Conservation (phyloP, 352 stramenopile species). For the Phytophthora cactorum region DNA sequence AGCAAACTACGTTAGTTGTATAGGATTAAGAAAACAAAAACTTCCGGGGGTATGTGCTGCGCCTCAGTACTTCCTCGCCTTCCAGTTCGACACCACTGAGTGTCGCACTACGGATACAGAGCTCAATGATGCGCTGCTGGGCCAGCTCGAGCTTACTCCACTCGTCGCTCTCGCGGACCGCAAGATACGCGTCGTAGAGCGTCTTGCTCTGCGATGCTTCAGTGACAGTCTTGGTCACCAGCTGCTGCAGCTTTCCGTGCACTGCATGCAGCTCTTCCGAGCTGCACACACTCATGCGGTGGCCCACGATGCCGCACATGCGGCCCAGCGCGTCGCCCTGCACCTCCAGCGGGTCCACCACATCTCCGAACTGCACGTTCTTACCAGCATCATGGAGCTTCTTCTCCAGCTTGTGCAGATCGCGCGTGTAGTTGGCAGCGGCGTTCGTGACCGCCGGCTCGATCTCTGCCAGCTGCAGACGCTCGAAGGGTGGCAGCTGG, state of each 20-base stretch:
- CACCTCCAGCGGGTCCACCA: slow-evolving; percentile 93
- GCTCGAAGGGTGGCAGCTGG: slow-evolving; percentile 72
- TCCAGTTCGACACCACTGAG: slow-evolving; percentile 94
- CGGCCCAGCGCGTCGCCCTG: slow-evolving; percentile 93
- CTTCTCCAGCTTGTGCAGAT: slow-evolving; percentile 55
- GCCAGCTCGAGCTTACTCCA: slow-evolving; percentile 63
- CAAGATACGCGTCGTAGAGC: slow-evolving; percentile 92
- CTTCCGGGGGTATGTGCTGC: too few relatives aligned
- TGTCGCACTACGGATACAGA: slow-evolving; percentile 86
- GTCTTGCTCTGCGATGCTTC: slow-evolving; percentile 92
- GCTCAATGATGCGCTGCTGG: slow-evolving; percentile 91
- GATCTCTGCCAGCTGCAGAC: slow-evolving; percentile 65
- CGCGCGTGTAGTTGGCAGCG: slow-evolving; percentile 52
- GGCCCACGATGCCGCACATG: slow-evolving; percentile 95
- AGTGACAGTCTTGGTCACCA: slow-evolving; percentile 94
- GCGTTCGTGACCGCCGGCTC: slow-evolving; percentile 61
- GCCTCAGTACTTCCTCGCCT: too few relatives aligned
- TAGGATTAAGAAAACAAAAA: too few relatives aligned
- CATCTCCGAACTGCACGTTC: slow-evolving; percentile 76
- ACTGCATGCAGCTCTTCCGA: slow-evolving; percentile 93
- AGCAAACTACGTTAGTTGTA: too few relatives aligned
- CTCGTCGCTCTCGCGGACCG: slow-evolving; percentile 71
- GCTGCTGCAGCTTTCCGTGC: slow-evolving; percentile 93
- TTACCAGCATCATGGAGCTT: slow-evolving; percentile 30
- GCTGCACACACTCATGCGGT: slow-evolving; percentile 98